Percentiles rank a stretch among this genome's conserved stretches.
Conservation (phyloP, 139 green algal genomes). For the Medakamo hakoo region DNA sequence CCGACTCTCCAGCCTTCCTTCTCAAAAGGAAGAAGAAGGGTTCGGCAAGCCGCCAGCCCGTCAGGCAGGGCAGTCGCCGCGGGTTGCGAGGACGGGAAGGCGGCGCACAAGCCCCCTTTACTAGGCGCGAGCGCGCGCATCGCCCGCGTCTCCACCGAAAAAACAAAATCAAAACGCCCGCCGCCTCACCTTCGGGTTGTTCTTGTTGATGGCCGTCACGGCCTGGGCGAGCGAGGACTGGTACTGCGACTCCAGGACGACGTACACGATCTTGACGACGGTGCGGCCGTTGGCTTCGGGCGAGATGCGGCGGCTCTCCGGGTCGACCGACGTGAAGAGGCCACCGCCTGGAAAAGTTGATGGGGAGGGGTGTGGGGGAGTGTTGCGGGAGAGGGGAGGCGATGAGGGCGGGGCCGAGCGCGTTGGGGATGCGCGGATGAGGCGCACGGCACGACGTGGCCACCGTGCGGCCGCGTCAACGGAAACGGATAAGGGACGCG, state of each 20-base stretch:
- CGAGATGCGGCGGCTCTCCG: slow-evolving; percentile 67
- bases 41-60: neutral
- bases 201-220: slow-evolving; percentile 84
- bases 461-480: no score
- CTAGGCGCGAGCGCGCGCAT: neutral
- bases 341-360: slow-evolving; percentile 21
- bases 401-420: neutral
- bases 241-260: slow-evolving; percentile 97
- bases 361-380: neutral
- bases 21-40: neutral
- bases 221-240: slow-evolving; percentile 70
- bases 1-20: no score
- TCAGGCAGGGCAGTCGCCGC: no score
- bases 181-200: slow-evolving; percentile 32
- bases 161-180: no score
- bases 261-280: slow-evolving; percentile 89
- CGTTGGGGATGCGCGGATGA: neutral
- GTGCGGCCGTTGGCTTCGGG: slow-evolving; percentile 40
- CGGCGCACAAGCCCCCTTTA: neutral
- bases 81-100: no score
- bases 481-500: no score
- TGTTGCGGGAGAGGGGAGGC: neutral
- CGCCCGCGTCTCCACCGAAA: slow-evolving; percentile 1
- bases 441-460: neutral
- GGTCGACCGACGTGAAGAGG: slow-evolving; percentile 83